Evolutionary conservation across 2,329 filamentous ascomycete species (phyloP), one percentile per base, ranked within the genome.

Genomic region (Pseudomassariella vexata): DNA sequence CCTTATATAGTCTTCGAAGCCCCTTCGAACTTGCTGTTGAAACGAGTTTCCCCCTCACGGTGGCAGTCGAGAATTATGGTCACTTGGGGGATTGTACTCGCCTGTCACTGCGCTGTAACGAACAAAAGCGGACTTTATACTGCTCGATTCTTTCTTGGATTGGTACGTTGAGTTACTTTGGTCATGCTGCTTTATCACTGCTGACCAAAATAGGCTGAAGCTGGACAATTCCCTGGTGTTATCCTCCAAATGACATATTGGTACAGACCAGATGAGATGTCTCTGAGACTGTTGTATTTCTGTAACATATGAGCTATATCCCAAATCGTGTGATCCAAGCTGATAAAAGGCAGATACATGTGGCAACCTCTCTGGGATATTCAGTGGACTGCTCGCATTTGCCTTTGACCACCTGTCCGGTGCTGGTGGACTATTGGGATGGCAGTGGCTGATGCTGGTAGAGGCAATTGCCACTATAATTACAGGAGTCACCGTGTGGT

Each of bases 401-500:
- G 43, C 32, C 8, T 55, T 46, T 30, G 50, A 53, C 25, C 39
- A 42, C 7, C 38, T 30, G 5, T 52, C 48, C 18, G 49, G 50
- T 1, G 42, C 42, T 14, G 40, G 49, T 5, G 49, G 48, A 2
- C 31, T 53, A 5, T 51, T 48, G 14, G 50, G 50, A 6, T 53
- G 50, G 50, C 50, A 53, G 30, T 53, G 49, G 48, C 37, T 65
- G 2, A 60, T 65, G 34, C 40, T 65, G 2, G 45, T 51, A 5
- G 68, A 74, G 46, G 68, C 68, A 4, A 50, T 67, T 17, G 46
- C 57, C 9, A 74, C 70, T 0, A 52, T 73, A 6, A 30, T 66
- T 2, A 28, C 68, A 1, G 66, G 70, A 6, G 44, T 68, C 4
- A 45, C 59, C 5, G 61, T 74, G 9, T 73, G 66, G 52, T 73